Evolutionary conservation across 1,284 basidiomycete genomes (phyloP), one percentile per base, ranked within the genome.

Genomic region (Heliocybe sulcata): DNA sequence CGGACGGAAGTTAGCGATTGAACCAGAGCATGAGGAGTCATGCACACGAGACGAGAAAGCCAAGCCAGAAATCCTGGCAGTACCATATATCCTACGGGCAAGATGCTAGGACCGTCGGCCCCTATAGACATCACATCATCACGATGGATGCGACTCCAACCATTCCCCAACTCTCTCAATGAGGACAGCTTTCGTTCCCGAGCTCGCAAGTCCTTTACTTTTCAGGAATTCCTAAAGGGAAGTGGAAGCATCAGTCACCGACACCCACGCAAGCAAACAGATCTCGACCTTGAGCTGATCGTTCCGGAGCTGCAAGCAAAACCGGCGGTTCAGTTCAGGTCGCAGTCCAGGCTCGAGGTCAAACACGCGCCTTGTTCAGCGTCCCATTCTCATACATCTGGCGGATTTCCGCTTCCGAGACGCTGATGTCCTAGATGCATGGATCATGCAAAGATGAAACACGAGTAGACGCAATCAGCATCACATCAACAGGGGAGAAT

Each of bases 271-370:
- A 52, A 35, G 20, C 19, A 35, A 29, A 54, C 64, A 35, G 51
- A 88, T 88, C 77, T 86, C 90, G 53, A 88, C 88, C 77, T 86
- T 90, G 53, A 94, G 72, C 60, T 92, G 87, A 65, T 85, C 85
- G 55, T 90, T 86, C 38, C 82, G 84, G 57, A 90, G 72, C 90
- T 93, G 61, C 54, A 60, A 38, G 60, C 35, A 45, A 55, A 22
- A 48, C 47, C 57, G 26, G 59, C 55, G 56, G 58, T 53, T 27
- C 26, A 23, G 56, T 58, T 58, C 51, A 51, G 59, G 35, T 51
- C n/a, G 57, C 45, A 60, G 33, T 25, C 29, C 53, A 56, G 58
- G 50, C 49, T 51, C 23, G 54, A 22, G n/a, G n/a, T n/a, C n/a
- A n/a, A 35, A 6, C 31, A 58, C 77, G 65, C 64, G 89, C 90